Evolutionary conservation across 2,329 filamentous ascomycete genomes (phyloP).

Genomic region (Fusarium nisikadoi): DNA sequence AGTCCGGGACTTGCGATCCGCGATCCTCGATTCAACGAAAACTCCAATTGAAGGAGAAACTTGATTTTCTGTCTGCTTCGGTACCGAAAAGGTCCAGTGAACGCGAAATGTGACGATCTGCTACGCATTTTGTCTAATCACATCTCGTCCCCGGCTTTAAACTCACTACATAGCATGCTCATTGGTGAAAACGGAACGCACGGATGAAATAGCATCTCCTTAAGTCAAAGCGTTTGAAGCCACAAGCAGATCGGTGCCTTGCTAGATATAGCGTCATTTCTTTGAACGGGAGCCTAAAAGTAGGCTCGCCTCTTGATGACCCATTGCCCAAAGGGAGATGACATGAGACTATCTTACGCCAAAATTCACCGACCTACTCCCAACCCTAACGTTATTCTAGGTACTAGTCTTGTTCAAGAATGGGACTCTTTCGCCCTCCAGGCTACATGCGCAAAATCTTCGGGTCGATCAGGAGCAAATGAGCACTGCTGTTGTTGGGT

Average conservation of each 20-base stretch:
- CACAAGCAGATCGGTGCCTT: not conserved
- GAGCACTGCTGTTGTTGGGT: not conserved
- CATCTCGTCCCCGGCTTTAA: not conserved
- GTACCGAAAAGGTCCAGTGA: not conserved
- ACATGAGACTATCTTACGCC: fast-evolving
- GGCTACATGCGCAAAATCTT: not conserved
- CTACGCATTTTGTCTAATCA: not conserved
- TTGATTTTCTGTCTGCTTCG: not conserved
- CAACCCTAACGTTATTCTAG: not conserved
- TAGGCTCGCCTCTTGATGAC: fast-evolving
- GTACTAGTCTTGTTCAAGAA: not conserved
- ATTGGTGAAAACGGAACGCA: not conserved
- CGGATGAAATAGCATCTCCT: not conserved
- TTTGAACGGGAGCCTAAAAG: not conserved
- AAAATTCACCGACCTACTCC: fast-evolving
- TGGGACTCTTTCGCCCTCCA: not conserved
- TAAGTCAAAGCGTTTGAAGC: not conserved
- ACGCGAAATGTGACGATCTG: not conserved
- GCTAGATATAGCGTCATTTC: not conserved
- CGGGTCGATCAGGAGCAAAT: not conserved
- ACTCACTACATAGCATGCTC: not conserved
- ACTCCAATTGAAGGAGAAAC: not conserved
- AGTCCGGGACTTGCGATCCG: not conserved
- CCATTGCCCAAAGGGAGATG: not conserved
- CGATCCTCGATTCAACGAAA: not conserved